These are phyloP conservation scores for Didymella arachidicola DNA, from an alignment of 2,329 filamentous ascomycete genomes.

Conservation along the genomic window DNA sequence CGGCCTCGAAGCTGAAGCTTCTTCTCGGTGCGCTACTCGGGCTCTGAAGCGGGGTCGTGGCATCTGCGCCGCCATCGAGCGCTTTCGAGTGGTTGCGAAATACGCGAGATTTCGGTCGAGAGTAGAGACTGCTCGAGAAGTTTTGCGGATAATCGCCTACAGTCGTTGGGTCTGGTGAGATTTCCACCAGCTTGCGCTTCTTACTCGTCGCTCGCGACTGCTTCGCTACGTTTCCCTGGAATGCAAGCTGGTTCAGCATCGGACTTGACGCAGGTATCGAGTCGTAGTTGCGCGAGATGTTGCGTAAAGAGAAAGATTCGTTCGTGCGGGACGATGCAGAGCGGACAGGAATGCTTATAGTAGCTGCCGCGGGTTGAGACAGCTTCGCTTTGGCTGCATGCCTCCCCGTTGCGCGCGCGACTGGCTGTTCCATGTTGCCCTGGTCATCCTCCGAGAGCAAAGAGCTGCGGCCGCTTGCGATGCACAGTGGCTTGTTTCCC, in stretches of 20 bases:
- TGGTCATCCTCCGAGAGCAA: not conserved
- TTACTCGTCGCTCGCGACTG: not conserved
- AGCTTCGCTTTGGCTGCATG: not conserved
- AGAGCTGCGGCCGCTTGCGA: not conserved
- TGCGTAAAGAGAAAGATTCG: not conserved
- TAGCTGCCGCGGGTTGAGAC: conserved; percentile 4
- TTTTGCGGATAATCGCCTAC: not conserved
- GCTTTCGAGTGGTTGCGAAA: not conserved
- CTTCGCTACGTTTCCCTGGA: not conserved
- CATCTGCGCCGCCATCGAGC: conserved; percentile 10
- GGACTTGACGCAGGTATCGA: not conserved
- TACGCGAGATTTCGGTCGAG: not conserved
- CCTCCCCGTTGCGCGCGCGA: not conserved
- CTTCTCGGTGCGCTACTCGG: not conserved
- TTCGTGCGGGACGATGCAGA: not conserved
- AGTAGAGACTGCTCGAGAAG: conserved; percentile 7
- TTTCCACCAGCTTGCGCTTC: not conserved
- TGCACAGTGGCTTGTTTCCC: not conserved
- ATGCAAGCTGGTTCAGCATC: not conserved
- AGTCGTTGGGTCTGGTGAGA: not conserved
- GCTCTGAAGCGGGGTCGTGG: not conserved
- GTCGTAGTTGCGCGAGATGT: not conserved
- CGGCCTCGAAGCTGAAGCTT: conserved; percentile 9
- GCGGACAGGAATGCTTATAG: not conserved
- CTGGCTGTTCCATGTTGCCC: not conserved